Evolutionary conservation across 495 filamentous ascomycete species (phyloP).

Genomic region (Penicillium egyptiacum): DNA sequence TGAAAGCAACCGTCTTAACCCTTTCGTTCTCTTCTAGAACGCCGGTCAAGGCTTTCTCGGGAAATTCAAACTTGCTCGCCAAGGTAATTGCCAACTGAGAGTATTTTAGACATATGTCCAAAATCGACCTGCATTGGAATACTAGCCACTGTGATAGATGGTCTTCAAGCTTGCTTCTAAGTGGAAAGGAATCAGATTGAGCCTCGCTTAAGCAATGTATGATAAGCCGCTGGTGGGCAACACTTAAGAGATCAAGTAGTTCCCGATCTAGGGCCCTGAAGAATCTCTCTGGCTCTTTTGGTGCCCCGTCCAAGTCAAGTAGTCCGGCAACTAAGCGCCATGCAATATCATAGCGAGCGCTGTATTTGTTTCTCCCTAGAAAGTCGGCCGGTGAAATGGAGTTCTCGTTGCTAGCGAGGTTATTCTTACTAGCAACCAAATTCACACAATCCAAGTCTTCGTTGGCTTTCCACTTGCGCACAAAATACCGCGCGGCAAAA

Average conservation of each 20-base stretch:
- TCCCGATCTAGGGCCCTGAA: conserved; percentile 37
- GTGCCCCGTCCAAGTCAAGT: conserved; percentile 17
- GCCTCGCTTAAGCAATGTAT: conserved; percentile 44
- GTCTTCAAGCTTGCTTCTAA: conserved; percentile 1
- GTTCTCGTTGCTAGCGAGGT: background rate
- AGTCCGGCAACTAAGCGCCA: conserved; percentile 49
- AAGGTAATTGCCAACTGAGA: background rate
- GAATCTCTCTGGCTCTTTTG: conserved; percentile 20
- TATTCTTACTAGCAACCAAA: background rate
- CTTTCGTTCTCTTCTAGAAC: background rate
- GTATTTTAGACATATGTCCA: background rate
- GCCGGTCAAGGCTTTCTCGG: background rate
- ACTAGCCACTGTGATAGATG: conserved; percentile 6
- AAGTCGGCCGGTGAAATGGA: conserved; percentile 21
- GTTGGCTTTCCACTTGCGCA: conserved; percentile 33
- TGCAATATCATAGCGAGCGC: conserved; percentile 38
- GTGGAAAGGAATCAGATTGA: conserved; percentile 5
- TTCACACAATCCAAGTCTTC: conserved; percentile 22
- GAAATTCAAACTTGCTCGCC: conserved; percentile 5
- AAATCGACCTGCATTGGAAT: conserved; percentile 3
- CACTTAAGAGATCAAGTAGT: conserved; percentile 41
- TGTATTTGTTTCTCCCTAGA: conserved; percentile 41
- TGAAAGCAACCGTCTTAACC: background rate
- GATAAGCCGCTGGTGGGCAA: conserved; percentile 39
- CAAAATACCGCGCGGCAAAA: conserved; percentile 46